Percentiles rank a stretch among this genome's conserved stretches.
phyloP scores from a whole-genome alignment of 163 green algal species.

The Scenedesmus sp. region DNA sequence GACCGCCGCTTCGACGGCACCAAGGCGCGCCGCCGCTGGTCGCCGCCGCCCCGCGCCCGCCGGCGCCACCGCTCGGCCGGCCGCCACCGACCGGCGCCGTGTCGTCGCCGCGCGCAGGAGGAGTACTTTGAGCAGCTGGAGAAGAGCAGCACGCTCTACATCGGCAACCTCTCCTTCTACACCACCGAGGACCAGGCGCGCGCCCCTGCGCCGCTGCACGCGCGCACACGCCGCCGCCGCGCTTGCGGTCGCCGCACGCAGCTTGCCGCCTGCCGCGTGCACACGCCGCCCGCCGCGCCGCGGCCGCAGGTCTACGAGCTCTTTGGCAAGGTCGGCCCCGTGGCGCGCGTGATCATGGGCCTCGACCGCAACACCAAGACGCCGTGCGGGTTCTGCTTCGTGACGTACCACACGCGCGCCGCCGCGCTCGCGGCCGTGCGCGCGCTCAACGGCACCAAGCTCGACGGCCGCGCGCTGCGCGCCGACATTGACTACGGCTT shows the following conservation, averaged over 20 bases:
- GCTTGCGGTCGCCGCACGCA: too few species aligned
- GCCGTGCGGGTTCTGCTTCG: conserved; percentile 99
- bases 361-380: conserved; percentile 93
- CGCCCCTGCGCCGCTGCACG: too few species aligned
- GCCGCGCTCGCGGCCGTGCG: conserved; percentile 88
- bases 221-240: too few species aligned
- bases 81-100: not conserved
- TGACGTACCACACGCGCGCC: conserved; percentile 87
- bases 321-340: conserved; percentile 86
- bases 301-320: conserved; percentile 76
- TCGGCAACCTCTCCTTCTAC: conserved; percentile 99
- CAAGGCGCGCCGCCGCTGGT: conserved; percentile 34
- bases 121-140: conserved; percentile 82
- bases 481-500: conserved; percentile 99
- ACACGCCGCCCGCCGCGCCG: not conserved
- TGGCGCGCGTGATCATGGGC: conserved; percentile 97
- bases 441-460: conserved; percentile 93
- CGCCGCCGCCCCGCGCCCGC: not conserved
- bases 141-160: conserved; percentile 90
- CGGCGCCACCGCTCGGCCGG: not conserved
- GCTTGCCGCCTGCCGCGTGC: too few species aligned
- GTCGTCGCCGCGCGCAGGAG: conserved; percentile 63
- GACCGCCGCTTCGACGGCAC: conserved; percentile 59
- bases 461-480: conserved; percentile 93
- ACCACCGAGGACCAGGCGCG: conserved; percentile 93